Evolutionary conservation across 495 filamentous ascomycete species (phyloP), one percentile per base, ranked within the genome.

Genomic region (Cudoniella acicularis): DNA sequence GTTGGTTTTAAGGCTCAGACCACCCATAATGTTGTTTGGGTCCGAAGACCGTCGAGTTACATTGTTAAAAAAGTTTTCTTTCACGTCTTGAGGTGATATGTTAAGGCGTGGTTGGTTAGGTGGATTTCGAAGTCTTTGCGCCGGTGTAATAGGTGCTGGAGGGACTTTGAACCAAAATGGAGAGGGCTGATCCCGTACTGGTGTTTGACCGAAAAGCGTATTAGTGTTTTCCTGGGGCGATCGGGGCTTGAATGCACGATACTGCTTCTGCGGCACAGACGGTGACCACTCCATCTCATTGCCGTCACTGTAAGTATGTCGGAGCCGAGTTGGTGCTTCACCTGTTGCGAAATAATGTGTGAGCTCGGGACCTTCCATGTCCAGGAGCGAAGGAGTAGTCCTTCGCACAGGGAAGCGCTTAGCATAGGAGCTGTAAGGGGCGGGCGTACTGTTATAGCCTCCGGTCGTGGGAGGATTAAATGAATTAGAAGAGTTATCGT

Each of bases 231-330:
- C 68, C 69, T 73, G 55, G 64, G 72, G 54, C 68, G 62, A 43
- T 71, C 20, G 21, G 23, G 72, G 67, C 64, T 67, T 77, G 64
- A 78, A 78, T 55, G 80, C 74, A 48, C 77, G 74, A 66, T 79
- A 64, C 48, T 69, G 68, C 51, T 80, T 75, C 52, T 77, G 75
- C 18, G 82, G 78, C 21, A 72, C 68, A 10, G 85, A 84, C 1
- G 91, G 90, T 20, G 86, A 83, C 91, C 91, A 96, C 59, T 96
- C 91, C 91, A 96, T 96, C 51, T 76, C 72, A 42, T 82, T 78
- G 54, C 64, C 57, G 52, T 25, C n/a, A 53, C 65, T 40, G 17
- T 56, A 22, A 23, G 30, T 11, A 26, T 43, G 24, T 13, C 56
- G 60, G 9, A 27, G 36, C 27, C 18, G 40, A 22, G 21, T 18